Conservation (phyloP, 2,329 filamentous ascomycete species). For the Paecilomyces variotii region DNA sequence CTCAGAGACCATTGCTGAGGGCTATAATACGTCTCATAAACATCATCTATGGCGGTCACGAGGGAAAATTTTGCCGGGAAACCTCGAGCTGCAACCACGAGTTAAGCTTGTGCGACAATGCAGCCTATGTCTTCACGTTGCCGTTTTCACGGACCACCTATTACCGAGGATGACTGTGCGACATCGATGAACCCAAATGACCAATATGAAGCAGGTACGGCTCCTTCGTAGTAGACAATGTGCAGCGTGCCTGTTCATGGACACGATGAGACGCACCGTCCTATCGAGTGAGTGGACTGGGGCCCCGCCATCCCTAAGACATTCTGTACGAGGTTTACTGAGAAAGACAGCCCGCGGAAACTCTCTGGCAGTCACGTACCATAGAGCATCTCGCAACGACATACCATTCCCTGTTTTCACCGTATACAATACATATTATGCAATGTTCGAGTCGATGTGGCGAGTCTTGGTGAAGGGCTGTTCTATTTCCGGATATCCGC, state of each 20-base stretch:
- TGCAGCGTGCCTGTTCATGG: not conserved
- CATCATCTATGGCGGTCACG: not conserved
- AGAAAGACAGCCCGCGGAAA: not conserved
- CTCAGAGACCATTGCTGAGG: not conserved
- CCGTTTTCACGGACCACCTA: not conserved
- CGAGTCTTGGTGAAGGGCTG: not conserved
- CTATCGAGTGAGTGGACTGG: not conserved
- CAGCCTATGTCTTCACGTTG: not conserved
- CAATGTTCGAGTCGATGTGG: not conserved
- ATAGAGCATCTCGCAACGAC: not conserved
- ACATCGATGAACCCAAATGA: not conserved
- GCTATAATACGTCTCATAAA: not conserved
- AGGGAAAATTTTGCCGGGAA: not conserved
- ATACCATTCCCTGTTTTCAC: not conserved
- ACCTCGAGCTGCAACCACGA: not conserved
- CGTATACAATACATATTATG: not conserved
- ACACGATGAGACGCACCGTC: not conserved
- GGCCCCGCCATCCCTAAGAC: not conserved
- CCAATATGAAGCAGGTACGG: not conserved
- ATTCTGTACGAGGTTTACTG: not conserved
- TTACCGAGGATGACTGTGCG: not conserved
- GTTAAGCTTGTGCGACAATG: not conserved
- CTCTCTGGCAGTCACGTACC: not conserved
- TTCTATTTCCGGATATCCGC: not conserved
- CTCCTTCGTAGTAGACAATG: not conserved